Evolutionary conservation across 257 asterid species (phyloP).

Genomic region (Solanum etuberosum): DNA sequence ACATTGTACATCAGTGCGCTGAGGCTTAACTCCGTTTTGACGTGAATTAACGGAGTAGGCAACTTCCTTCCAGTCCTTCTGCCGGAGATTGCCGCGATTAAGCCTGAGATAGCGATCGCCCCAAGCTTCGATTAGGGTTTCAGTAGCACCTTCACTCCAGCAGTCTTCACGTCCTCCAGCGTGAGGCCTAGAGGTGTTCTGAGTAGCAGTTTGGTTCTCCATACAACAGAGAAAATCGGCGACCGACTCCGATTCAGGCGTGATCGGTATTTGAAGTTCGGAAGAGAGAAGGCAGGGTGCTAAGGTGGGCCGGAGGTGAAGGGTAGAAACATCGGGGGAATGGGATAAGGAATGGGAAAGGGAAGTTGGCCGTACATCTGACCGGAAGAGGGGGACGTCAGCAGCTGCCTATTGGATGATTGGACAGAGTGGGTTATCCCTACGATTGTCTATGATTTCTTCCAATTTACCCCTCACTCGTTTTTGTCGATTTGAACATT

Average conservation of each 20-base stretch:
- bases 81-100: constrained; percentile 64
- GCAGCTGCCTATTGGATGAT: constrained; percentile 6
- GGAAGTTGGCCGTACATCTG: constrained; percentile 16
- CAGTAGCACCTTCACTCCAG: constrained; percentile 77
- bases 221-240: neutral
- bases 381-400: constrained; percentile 18
- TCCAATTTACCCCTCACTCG: neutral
- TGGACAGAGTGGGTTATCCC: constrained; percentile 10
- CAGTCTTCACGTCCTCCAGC: constrained; percentile 56
- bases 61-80: constrained; percentile 67
- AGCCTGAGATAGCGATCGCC: constrained; percentile 56
- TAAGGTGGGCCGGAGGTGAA: neutral
- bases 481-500: neutral
- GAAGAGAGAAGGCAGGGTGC: neutral
- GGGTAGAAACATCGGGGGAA: neutral
- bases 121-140: constrained; percentile 57
- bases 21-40: constrained; percentile 52
- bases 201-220: neutral
- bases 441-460: neutral
- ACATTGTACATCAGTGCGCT: constrained; percentile 64
- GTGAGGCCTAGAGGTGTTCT: neutral
- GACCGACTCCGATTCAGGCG: neutral
- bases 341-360: neutral
- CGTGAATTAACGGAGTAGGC: constrained; percentile 50
- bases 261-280: neutral